Conservation (phyloP, 2,329 filamentous ascomycete genomes). For the Aspergillus sp. region DNA sequence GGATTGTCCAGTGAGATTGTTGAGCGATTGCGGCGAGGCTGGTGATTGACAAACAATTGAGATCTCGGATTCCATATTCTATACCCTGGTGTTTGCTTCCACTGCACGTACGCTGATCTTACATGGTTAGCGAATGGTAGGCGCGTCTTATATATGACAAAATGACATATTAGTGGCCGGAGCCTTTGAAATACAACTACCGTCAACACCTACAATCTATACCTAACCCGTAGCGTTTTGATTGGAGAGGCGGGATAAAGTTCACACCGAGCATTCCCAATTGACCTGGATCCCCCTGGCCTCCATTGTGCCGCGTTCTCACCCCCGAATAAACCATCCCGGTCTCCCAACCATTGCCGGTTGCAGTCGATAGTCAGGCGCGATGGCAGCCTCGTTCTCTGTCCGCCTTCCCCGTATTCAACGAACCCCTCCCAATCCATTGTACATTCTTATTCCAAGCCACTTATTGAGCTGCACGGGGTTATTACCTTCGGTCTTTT, state of each 20-base stretch:
- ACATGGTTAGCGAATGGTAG: background rate
- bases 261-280: no score
- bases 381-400: background rate
- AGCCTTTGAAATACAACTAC: no score
- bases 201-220: no score
- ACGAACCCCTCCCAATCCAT: background rate
- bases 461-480: no score
- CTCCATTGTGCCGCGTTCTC: no score
- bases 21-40: background rate
- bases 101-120: background rate
- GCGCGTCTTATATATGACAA: no score
- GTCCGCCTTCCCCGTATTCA: background rate
- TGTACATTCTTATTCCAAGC: background rate
- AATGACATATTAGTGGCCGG: no score
- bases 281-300: no score
- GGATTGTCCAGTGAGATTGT: conserved; percentile 1
- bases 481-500: background rate
- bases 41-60: background rate
- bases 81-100: background rate
- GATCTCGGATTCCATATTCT: background rate
- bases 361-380: background rate
- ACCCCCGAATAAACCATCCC: background rate
- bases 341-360: background rate
- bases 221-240: no score
- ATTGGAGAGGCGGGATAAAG: background rate